Evolutionary conservation across 345 rosid genomes (phyloP).

Genomic region (Laguncularia racemosa): DNA sequence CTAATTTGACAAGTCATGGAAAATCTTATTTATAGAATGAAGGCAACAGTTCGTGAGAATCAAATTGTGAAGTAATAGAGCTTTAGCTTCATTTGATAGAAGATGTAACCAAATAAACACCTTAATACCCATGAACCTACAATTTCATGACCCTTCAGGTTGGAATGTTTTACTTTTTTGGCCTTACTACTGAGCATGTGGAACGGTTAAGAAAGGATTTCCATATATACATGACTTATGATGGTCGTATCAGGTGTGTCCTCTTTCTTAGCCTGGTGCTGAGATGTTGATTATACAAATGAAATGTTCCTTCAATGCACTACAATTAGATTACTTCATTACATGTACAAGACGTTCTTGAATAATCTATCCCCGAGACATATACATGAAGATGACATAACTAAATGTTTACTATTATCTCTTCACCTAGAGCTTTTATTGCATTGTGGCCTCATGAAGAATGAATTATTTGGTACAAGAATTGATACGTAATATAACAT

Average conservation of each 20-base stretch:
- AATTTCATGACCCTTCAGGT: slow-evolving; percentile 25
- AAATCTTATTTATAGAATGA: slow-evolving; percentile 29
- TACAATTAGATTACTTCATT: no score
- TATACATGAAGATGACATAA: no score
- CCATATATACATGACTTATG: slow-evolving; percentile 43
- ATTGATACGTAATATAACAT: no score
- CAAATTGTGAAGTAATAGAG: slow-evolving; percentile 11
- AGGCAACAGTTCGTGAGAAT: slow-evolving; percentile 22
- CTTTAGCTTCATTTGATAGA: neutral
- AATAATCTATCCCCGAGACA: no score
- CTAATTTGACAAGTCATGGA: slow-evolving; percentile 31
- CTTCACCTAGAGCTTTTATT: no score
- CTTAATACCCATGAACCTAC: neutral
- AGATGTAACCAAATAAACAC: neutral
- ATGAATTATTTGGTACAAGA: no score
- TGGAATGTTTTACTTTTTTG: slow-evolving; percentile 56
- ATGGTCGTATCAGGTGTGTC: slow-evolving; percentile 53
- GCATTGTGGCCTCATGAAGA: no score
- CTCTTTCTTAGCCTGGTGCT: neutral
- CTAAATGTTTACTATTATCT: no score
- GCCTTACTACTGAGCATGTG: slow-evolving; percentile 34
- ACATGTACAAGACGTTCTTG: no score
- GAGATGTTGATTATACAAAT: no score
- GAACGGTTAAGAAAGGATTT: slow-evolving; percentile 28
- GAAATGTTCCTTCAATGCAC: no score